A percentile compares a stretch with the other conserved stretches of the same genome.
phyloP scores from a whole-genome alignment of 306 rosid species.

The Dicorynia guianensis region DNA sequence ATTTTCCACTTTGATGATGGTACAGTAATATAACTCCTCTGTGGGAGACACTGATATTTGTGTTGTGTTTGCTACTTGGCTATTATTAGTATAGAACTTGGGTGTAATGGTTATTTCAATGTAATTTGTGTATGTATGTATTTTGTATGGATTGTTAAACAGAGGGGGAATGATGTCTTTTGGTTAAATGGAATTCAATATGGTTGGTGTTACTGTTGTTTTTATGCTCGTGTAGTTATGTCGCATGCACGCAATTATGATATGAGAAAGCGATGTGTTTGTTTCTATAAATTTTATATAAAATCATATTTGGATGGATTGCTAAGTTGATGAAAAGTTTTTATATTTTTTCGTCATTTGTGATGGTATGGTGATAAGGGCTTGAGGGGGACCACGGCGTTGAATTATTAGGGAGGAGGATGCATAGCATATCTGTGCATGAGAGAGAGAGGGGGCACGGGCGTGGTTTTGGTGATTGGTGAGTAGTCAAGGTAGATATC shows the following conservation, averaged over 20 bases:
- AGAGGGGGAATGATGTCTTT: conserved; percentile 33
- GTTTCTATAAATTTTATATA: neutral
- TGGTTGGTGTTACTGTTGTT: conserved; percentile 63
- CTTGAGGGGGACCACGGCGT: conserved; percentile 57
- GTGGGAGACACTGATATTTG: conserved; percentile 34
- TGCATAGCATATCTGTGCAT: conserved; percentile 9
- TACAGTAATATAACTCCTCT: conserved; percentile 23
- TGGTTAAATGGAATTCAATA: conserved; percentile 55
- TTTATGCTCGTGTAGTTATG: conserved; percentile 58
- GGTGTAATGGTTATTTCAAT: conserved; percentile 18
- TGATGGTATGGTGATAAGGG: conserved; percentile 22
- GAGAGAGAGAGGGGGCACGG: conserved; percentile 26
- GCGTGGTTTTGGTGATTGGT: conserved; percentile 48
- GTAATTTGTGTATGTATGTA: conserved; percentile 30
- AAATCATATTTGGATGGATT: conserved; percentile 32
- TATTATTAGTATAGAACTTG: conserved; percentile 17
- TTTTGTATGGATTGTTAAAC: neutral
- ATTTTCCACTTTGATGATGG: conserved; percentile 29
- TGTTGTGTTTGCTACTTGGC: neutral
- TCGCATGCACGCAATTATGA: conserved; percentile 86
- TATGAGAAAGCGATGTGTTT: conserved; percentile 57
- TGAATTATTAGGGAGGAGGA: conserved; percentile 59
- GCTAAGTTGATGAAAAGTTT: conserved; percentile 29
- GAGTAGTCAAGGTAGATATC: conserved; percentile 44
- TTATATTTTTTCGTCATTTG: conserved; percentile 9